A percentile compares a stretch with the other conserved stretches of the same genome.
phyloP scores from a whole-genome alignment of 2,329 filamentous ascomycete species.

The Talaromyces funiculosus region DNA sequence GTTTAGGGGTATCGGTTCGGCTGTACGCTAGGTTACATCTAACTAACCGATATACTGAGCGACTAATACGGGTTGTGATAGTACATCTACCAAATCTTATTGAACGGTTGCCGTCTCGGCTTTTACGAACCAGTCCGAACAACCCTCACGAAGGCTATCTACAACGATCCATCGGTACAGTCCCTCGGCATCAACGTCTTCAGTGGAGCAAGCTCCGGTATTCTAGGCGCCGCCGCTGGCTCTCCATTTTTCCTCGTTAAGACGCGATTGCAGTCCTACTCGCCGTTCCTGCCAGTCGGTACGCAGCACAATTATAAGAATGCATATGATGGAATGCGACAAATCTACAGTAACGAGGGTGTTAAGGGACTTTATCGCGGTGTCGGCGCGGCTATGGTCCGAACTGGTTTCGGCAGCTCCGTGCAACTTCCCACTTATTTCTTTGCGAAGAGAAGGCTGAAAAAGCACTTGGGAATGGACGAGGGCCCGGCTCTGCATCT shows the following conservation, averaged over 20 bases:
- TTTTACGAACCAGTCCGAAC: slow-evolving; percentile 95
- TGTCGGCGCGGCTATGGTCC: slow-evolving; percentile 87
- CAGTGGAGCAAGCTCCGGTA: slow-evolving; percentile 78
- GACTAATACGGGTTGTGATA: slow-evolving; percentile 21
- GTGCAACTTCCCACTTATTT: slow-evolving; percentile 98
- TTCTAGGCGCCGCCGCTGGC: slow-evolving; percentile 86
- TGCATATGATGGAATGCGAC: slow-evolving; percentile 71
- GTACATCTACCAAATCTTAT: slow-evolving; percentile 92
- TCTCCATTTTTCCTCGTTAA: slow-evolving; percentile 98
- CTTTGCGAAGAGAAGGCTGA: slow-evolving; percentile 83
- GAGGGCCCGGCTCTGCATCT: slow-evolving; percentile 87
- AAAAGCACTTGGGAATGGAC: slow-evolving; percentile 77
- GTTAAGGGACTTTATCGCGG: slow-evolving; percentile 79
- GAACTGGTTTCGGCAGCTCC: slow-evolving; percentile 90
- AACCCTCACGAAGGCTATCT: slow-evolving; percentile 61
- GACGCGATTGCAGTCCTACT: slow-evolving; percentile 90
- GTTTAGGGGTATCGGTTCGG: slow-evolving; percentile 82
- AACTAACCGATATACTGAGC: background rate
- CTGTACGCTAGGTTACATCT: slow-evolving; percentile 43
- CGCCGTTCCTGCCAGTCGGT: slow-evolving; percentile 84
- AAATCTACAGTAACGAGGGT: slow-evolving; percentile 75
- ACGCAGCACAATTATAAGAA: slow-evolving; percentile 94
- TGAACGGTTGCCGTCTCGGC: slow-evolving; percentile 92
- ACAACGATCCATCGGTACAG: slow-evolving; percentile 68
- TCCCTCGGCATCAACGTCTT: slow-evolving; percentile 89